Evolutionary conservation across 345 rosid species (phyloP).

Genomic region (Aethionema arabicum): DNA sequence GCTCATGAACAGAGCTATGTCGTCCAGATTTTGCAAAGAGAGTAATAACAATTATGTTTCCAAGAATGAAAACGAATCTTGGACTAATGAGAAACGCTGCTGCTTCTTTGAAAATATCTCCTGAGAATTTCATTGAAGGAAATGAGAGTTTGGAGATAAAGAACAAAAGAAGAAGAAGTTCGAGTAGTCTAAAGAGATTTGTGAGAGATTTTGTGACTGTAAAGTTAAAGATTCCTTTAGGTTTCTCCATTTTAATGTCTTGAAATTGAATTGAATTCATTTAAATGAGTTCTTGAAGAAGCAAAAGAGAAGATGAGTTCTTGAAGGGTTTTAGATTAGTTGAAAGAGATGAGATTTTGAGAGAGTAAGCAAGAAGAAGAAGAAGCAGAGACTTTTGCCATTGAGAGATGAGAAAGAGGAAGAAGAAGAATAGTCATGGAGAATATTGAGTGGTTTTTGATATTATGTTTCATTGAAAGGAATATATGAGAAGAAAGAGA

Average conservation of each 20-base stretch:
- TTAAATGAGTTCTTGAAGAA: neutral
- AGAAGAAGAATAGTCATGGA: slow-evolving; percentile 26
- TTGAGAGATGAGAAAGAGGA: slow-evolving; percentile 32
- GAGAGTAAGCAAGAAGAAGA: slow-evolving; percentile 27
- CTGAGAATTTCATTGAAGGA: slow-evolving; percentile 55
- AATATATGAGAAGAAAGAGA: slow-evolving; percentile 28
- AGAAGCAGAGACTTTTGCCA: slow-evolving; percentile 34
- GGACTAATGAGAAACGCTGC: slow-evolving; percentile 54
- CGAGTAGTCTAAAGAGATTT: slow-evolving; percentile 56
- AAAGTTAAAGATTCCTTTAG: slow-evolving; percentile 49
- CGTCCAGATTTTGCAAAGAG: slow-evolving; percentile 69
- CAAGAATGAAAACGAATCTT: slow-evolving; percentile 70
- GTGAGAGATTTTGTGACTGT: slow-evolving; percentile 47
- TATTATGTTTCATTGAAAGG: slow-evolving; percentile 36
- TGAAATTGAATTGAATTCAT: slow-evolving; percentile 63
- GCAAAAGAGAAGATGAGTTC: neutral
- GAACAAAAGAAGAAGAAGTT: slow-evolving; percentile 50
- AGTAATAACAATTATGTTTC: slow-evolving; percentile 69
- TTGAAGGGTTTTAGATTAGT: slow-evolving; percentile 28
- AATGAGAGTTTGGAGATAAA: slow-evolving; percentile 58
- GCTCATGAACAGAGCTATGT: slow-evolving; percentile 43
- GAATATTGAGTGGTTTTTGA: slow-evolving; percentile 31
- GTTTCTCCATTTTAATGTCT: slow-evolving; percentile 54
- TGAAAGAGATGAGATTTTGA: slow-evolving; percentile 33
- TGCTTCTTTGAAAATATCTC: slow-evolving; percentile 57